A percentile compares a stretch with the other conserved stretches of the same genome.
Evolutionary conservation across 1,284 basidiomycete genomes (phyloP).

Genomic region (Inonotus hispidus): DNA sequence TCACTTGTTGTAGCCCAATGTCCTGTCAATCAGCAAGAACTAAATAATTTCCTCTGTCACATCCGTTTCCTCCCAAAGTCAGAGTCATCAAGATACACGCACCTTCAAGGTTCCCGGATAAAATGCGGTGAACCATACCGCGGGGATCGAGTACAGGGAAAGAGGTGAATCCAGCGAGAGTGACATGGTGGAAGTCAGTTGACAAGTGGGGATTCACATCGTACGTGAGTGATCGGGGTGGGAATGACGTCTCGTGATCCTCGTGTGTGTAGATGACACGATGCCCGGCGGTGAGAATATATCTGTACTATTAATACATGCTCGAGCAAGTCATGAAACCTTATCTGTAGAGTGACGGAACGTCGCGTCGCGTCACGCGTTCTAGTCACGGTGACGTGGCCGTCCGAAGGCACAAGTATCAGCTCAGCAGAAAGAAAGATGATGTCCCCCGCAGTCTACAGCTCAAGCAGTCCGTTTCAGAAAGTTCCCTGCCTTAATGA

Average conservation of each 20-base stretch:
- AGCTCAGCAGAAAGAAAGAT: too few relatives aligned
- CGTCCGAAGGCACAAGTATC: too few relatives aligned
- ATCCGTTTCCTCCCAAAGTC: too few relatives aligned
- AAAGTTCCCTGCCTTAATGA: conserved; percentile 21
- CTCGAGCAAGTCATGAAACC: not conserved
- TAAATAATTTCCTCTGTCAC: not conserved
- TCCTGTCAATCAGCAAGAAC: conserved; percentile 19
- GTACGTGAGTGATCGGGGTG: not conserved
- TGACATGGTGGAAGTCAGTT: conserved; percentile 6
- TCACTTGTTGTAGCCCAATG: conserved; percentile 21
- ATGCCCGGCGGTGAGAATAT: not conserved
- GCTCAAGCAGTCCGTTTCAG: not conserved
- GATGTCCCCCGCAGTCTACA: too few relatives aligned
- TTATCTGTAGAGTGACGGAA: not conserved
- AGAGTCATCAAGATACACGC: too few relatives aligned
- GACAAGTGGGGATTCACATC: not conserved
- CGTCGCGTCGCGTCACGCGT: not conserved
- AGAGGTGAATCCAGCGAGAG: conserved; percentile 14
- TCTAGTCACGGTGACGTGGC: not conserved
- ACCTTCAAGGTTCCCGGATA: conserved; percentile 21
- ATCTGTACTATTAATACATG: not conserved
- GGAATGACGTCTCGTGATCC: not conserved
- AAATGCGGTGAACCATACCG: conserved; percentile 21
- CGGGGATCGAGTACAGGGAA: conserved; percentile 22
- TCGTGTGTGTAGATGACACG: not conserved